Conservation (phyloP, 371 early-diverging fungal genomes). For the Mucor lusitanicus region DNA sequence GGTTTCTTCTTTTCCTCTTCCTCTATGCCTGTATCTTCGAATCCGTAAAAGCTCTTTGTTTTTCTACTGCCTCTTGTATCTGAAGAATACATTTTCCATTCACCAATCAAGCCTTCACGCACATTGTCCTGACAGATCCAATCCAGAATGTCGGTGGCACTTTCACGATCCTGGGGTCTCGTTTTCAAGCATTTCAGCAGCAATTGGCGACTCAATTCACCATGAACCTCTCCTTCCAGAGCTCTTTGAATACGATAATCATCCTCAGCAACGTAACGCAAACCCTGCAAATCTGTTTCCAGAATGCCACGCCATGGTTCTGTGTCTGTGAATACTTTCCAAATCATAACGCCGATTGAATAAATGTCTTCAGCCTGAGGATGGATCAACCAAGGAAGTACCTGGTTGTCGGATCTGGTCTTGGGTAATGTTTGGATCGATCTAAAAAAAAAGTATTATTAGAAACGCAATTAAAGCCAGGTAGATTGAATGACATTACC, state of each 20-base stretch:
- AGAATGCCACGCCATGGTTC: slow-evolving; percentile 71
- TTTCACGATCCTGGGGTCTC: slow-evolving; percentile 53
- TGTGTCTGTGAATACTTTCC: slow-evolving; percentile 67
- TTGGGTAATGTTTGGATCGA: slow-evolving; percentile 67
- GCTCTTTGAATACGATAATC: slow-evolving; percentile 60
- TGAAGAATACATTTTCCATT: slow-evolving; percentile 55
- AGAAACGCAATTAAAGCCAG: not conserved
- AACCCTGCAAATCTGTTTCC: slow-evolving; percentile 65
- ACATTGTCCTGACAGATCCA: slow-evolving; percentile 45
- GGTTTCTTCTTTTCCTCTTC: slow-evolving; percentile 29
- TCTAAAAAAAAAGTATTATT: slow-evolving; percentile 9
- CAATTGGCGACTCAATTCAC: slow-evolving; percentile 50
- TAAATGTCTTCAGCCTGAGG: slow-evolving; percentile 70
- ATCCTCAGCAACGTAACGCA: slow-evolving; percentile 60
- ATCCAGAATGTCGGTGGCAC: slow-evolving; percentile 44
- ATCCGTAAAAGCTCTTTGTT: slow-evolving; percentile 35
- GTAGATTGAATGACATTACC: slow-evolving; percentile 16
- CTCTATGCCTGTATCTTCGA: slow-evolving; percentile 21
- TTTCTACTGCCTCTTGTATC: slow-evolving; percentile 42
- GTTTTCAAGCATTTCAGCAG: slow-evolving; percentile 54
- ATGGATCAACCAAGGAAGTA: slow-evolving; percentile 56
- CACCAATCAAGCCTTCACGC: slow-evolving; percentile 35
- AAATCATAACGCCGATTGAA: slow-evolving; percentile 65
- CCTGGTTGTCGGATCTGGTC: slow-evolving; percentile 52
- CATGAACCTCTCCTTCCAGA: slow-evolving; percentile 56